Evolutionary conservation across 2,329 filamentous ascomycete species (phyloP).

Genomic region (Aspergillus sp.): DNA sequence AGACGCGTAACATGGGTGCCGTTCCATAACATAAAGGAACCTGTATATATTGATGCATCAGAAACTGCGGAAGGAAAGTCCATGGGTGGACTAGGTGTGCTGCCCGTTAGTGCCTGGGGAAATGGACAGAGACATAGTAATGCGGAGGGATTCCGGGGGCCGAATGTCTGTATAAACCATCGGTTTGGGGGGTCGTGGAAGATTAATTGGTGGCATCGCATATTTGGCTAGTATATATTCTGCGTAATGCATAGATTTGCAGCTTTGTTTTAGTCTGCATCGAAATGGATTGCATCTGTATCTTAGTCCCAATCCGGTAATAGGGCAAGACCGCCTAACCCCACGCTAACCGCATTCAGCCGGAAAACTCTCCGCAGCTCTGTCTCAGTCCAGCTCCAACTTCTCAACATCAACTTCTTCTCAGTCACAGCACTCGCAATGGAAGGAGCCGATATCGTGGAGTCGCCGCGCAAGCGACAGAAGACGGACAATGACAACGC

Average conservation of each 20-base stretch:
- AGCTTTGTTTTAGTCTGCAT: no score
- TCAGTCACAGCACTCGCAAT: constrained; percentile 13
- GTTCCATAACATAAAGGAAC: constrained; percentile 20
- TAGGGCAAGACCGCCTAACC: background rate
- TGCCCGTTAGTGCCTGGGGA: constrained; percentile 63
- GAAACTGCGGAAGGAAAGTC: constrained; percentile 43
- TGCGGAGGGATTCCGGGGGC: constrained; percentile 10
- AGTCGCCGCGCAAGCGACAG: constrained; percentile 32
- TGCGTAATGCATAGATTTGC: no score
- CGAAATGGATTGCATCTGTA: background rate
- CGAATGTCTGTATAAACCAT: constrained; percentile 28
- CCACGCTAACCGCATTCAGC: background rate
- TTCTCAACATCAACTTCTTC: constrained; percentile 5
- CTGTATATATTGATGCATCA: constrained; percentile 19
- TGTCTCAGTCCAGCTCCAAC: background rate
- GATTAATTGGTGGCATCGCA: constrained; percentile 24
- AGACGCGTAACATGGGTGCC: constrained; percentile 29
- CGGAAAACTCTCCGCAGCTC: background rate
- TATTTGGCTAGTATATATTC: constrained; percentile 16
- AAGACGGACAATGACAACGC: constrained; percentile 22
- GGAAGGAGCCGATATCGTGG: constrained; percentile 25
- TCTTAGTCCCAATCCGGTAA: background rate
- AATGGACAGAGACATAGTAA: constrained; percentile 31
- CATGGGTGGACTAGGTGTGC: constrained; percentile 77
- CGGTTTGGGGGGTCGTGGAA: constrained; percentile 28